A percentile compares a stretch with the other conserved stretches of the same genome.
phyloP scores from a whole-genome alignment of 1,284 basidiomycete species.

The Rhodotorula sp. region DNA sequence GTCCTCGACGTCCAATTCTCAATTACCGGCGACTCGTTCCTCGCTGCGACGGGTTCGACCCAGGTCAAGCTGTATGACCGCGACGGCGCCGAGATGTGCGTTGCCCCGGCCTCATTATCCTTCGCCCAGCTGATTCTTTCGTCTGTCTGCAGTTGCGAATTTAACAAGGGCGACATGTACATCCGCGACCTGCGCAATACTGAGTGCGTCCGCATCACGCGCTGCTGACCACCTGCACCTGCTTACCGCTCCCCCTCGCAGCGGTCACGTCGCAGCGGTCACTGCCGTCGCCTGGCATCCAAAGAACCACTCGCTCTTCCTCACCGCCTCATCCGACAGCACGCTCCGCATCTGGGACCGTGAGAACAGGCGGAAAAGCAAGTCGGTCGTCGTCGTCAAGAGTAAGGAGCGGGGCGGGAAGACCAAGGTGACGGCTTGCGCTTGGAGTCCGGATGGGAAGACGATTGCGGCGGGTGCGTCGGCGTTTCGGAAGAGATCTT shows the following conservation, averaged over 20 bases:
- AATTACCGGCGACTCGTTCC: constrained; percentile 75
- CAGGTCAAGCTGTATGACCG: constrained; percentile 85
- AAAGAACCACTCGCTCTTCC: constrained; percentile 72
- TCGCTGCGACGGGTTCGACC: constrained; percentile 81
- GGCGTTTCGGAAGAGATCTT: too few relatives aligned
- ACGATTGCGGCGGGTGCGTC: constrained; percentile 59
- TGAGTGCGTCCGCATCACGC: constrained; percentile 54
- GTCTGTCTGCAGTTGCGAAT: constrained; percentile 64
- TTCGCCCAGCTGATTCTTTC: background rate
- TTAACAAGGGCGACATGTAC: constrained; percentile 93
- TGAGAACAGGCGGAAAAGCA: constrained; percentile 82
- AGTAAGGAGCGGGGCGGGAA: constrained; percentile 93
- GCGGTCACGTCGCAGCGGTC: constrained; percentile 91
- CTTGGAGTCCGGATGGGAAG: constrained; percentile 72
- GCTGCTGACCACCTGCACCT: background rate
- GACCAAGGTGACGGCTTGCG: constrained; percentile 82
- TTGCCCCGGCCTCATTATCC: background rate
- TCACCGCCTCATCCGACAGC: constrained; percentile 90
- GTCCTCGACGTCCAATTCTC: constrained; percentile 86
- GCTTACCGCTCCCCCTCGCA: constrained; percentile 47
- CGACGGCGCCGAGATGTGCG: constrained; percentile 81
- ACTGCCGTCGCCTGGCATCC: constrained; percentile 91
- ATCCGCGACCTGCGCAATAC: constrained; percentile 98
- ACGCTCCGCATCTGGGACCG: constrained; percentile 93
- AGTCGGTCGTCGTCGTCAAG: constrained; percentile 90